Evolutionary conservation across 345 rosid species (phyloP).

Genomic region (Fremontodendron californicum): DNA sequence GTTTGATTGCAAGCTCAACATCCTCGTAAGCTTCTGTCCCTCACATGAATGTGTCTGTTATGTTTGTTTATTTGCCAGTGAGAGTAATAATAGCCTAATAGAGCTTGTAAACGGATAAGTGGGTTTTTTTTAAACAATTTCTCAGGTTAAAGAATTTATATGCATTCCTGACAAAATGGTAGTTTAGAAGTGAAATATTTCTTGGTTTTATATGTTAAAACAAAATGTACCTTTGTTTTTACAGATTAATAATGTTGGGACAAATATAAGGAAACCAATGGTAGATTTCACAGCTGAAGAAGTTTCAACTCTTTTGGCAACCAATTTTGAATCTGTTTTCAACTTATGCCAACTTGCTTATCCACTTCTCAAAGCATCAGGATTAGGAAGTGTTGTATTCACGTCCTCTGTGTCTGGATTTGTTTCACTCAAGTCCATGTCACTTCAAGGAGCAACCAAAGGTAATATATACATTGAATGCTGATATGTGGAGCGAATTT

Average conservation of each 20-base stretch:
- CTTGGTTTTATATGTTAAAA: too few species aligned
- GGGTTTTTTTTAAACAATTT: neutral
- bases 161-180: neutral
- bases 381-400: constrained; percentile 56
- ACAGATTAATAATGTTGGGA: constrained; percentile 78
- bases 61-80: constrained; percentile 35
- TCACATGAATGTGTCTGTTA: neutral
- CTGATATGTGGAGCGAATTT: neutral
- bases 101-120: neutral
- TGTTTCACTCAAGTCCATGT: constrained; percentile 65
- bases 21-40: constrained; percentile 40
- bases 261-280: constrained; percentile 63
- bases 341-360: constrained; percentile 68
- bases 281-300: constrained; percentile 54
- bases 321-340: constrained; percentile 75
- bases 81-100: constrained; percentile 7
- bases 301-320: constrained; percentile 50
- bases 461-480: constrained; percentile 28
- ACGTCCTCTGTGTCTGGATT: constrained; percentile 73
- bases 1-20: constrained; percentile 52
- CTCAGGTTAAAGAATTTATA: neutral
- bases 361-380: constrained; percentile 60
- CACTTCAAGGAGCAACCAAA: constrained; percentile 75
- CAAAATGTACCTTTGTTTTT: neutral
- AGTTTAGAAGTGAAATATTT: too few species aligned